phyloP scores from a whole-genome alignment of 2,329 filamentous ascomycete genomes.

The Alternaria gansuensis region DNA sequence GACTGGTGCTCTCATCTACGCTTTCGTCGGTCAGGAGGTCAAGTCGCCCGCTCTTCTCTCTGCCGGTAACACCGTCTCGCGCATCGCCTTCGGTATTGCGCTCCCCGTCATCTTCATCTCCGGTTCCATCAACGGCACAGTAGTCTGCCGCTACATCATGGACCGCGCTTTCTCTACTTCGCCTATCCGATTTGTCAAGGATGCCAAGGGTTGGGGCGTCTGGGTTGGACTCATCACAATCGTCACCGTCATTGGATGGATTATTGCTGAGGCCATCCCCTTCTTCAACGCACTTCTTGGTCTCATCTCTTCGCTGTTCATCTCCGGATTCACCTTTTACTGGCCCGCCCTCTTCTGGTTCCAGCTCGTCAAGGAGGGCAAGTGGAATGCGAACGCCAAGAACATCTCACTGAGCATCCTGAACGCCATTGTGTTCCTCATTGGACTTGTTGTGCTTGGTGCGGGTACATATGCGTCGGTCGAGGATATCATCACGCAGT shows the following conservation, averaged over 20 bases:
- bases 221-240: conserved; percentile 67
- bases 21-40: conserved; percentile 70
- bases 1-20: conserved; percentile 74
- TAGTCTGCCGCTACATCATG: conserved; percentile 72
- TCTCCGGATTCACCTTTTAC: conserved; percentile 71
- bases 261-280: conserved; percentile 75
- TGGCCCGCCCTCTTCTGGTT: conserved; percentile 54
- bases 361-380: conserved; percentile 54
- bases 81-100: conserved; percentile 75
- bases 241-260: conserved; percentile 70
- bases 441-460: conserved; percentile 47
- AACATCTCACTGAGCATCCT: conserved; percentile 45
- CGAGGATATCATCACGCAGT: conserved; percentile 56
- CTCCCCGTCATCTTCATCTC: conserved; percentile 77
- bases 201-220: conserved; percentile 54
- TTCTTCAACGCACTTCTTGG: conserved; percentile 75
- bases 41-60: conserved; percentile 72
- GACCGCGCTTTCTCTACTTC: conserved; percentile 67
- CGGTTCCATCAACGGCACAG: conserved; percentile 74
- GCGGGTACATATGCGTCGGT: conserved; percentile 58
- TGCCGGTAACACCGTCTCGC: conserved; percentile 65
- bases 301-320: conserved; percentile 69
- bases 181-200: conserved; percentile 56
- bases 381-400: conserved; percentile 51
- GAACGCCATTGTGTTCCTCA: conserved; percentile 41